Percentiles rank a stretch among this genome's conserved stretches.
phyloP scores from a whole-genome alignment of 1,284 basidiomycete genomes.

The Phellinidium pouzarii region DNA sequence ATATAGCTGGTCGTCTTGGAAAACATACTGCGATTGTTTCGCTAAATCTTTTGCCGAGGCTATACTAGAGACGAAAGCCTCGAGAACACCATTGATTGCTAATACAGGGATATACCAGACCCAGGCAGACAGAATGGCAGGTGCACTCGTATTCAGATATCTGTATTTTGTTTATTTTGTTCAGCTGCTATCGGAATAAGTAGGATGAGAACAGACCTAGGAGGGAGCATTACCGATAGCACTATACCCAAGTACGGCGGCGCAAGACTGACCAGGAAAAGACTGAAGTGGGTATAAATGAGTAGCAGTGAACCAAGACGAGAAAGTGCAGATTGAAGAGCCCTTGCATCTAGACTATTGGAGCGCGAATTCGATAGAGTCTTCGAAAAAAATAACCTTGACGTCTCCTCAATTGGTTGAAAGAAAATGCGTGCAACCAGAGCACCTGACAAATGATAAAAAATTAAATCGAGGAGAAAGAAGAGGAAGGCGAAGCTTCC shows the following conservation, averaged over 20 bases:
- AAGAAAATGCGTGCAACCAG: slow-evolving; percentile 86
- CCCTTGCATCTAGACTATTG: slow-evolving; percentile 9
- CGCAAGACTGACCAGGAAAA: slow-evolving; percentile 70
- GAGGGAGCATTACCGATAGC: slow-evolving; percentile 65
- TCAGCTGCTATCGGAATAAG: not conserved
- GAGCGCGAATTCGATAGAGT: slow-evolving; percentile 33
- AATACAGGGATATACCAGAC: slow-evolving; percentile 82
- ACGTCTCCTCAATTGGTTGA: slow-evolving; percentile 89
- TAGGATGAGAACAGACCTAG: slow-evolving; percentile 23
- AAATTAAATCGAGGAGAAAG: not conserved
- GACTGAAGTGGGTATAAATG: slow-evolving; percentile 60
- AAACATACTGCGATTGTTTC: slow-evolving; percentile 51
- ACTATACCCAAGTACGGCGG: slow-evolving; percentile 67
- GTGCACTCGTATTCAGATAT: slow-evolving; percentile 69
- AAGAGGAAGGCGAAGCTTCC: too few species aligned
- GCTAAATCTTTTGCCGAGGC: slow-evolving; percentile 59
- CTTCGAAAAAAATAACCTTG: slow-evolving; percentile 81
- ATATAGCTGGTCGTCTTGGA: slow-evolving; percentile 21
- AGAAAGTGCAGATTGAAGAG: slow-evolving; percentile 19
- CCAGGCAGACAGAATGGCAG: slow-evolving; percentile 70
- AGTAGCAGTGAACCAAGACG: slow-evolving; percentile 52
- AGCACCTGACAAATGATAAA: slow-evolving; percentile 54
- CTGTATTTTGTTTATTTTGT: slow-evolving; percentile 20
- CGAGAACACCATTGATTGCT: slow-evolving; percentile 82
- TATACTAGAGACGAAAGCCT: slow-evolving; percentile 82